These are phyloP conservation scores for Xylariaceae sp. DNA, from an alignment of 2,329 filamentous ascomycete species.

Conservation along the genomic window DNA sequence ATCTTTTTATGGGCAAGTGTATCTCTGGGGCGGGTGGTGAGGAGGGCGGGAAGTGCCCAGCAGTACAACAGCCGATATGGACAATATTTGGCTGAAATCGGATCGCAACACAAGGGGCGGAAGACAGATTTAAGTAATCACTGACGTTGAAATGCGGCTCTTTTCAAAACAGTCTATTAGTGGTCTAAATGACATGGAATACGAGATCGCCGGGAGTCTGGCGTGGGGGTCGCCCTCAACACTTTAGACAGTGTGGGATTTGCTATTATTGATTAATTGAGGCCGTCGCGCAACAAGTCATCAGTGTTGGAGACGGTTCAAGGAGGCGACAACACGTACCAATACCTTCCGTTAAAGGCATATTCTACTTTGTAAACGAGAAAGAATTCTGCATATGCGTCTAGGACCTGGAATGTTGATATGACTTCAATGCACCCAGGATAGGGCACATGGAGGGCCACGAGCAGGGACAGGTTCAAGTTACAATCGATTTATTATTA, in stretches of 20 bases:
- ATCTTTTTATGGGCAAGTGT: no score
- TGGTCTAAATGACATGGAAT: slow-evolving; percentile 30
- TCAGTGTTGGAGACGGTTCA: slow-evolving; percentile 5
- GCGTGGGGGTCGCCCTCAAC: slow-evolving; percentile 28
- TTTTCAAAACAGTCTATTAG: slow-evolving; percentile 29
- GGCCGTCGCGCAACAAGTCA: not conserved
- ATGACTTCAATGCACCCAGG: no score
- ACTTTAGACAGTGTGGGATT: slow-evolving; percentile 30
- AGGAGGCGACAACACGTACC: no score
- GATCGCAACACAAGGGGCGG: slow-evolving; percentile 16
- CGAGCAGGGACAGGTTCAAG: no score
- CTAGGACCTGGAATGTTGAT: no score
- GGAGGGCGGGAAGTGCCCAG: not conserved
- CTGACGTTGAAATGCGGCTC: slow-evolving; percentile 32
- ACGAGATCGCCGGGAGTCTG: slow-evolving; percentile 26
- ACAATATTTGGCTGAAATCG: slow-evolving; percentile 16
- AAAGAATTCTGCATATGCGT: no score
- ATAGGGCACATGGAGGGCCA: no score
- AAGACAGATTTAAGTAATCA: slow-evolving; percentile 19
- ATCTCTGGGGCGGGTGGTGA: no score
- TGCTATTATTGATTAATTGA: slow-evolving; percentile 14
- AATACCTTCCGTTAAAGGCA: no score
- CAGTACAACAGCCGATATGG: not conserved
- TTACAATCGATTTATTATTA: no score
- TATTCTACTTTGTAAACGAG: no score